Conservation (phyloP, 2,329 filamentous ascomycete species). For the Iodosphaeria phyllophila region DNA sequence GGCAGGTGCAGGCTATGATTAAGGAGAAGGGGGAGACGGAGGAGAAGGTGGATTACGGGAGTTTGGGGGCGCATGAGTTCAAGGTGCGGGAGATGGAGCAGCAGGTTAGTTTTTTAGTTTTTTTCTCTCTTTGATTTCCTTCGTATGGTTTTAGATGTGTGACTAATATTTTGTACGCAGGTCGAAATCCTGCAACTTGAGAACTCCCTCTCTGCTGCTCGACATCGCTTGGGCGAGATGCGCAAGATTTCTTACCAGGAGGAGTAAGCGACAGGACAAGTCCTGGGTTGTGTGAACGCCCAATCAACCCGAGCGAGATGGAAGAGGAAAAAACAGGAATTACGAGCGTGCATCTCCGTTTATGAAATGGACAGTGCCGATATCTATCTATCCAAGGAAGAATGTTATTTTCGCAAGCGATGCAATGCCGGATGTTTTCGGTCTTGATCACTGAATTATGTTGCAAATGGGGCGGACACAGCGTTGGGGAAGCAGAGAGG, state of each 20-base stretch:
- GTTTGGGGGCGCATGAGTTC: constrained; percentile 86
- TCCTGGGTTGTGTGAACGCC: too few species aligned
- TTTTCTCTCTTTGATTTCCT: constrained; percentile 1
- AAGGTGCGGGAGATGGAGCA: constrained; percentile 99
- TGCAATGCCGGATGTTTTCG: too few species aligned
- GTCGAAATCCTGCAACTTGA: constrained; percentile 95
- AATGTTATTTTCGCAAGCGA: too few species aligned
- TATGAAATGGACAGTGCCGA: too few species aligned
- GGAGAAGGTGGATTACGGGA: constrained; percentile 71
- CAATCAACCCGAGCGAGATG: too few species aligned
- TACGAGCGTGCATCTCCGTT: too few species aligned
- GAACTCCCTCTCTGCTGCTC: constrained; percentile 62
- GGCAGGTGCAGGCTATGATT: constrained; percentile 91
- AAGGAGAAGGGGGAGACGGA: constrained; percentile 68
- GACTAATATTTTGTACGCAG: constrained; percentile 28
- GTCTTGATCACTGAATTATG: too few species aligned
- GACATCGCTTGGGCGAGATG: constrained; percentile 86
- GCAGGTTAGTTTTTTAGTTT: constrained; percentile 46
- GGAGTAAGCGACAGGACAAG: too few species aligned
- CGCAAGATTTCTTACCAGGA: constrained; percentile 90
- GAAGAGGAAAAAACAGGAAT: too few species aligned
- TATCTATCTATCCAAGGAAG: too few species aligned
- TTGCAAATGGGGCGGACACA: too few species aligned
- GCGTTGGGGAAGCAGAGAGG: too few species aligned
- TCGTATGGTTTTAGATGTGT: neutral